Evolutionary conservation across 495 filamentous ascomycete genomes (phyloP).

Genomic region (Pyrenopolyporus hunteri): DNA sequence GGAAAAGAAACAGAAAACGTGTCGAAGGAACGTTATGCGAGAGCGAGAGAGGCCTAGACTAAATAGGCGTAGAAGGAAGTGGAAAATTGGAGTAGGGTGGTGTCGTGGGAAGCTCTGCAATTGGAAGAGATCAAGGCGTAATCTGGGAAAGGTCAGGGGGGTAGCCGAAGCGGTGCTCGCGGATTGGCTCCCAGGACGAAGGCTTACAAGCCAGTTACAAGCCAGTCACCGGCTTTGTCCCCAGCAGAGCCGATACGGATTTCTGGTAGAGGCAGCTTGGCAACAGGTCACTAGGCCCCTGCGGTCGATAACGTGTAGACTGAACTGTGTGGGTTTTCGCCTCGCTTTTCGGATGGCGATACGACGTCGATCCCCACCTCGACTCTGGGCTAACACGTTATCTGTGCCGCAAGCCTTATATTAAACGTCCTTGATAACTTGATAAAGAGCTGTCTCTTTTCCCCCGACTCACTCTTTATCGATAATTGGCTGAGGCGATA

Average conservation of each 20-base stretch:
- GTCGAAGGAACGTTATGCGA: constrained; percentile 16
- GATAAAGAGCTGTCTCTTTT: background rate
- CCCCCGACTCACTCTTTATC: background rate
- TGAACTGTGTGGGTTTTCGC: constrained; percentile 35
- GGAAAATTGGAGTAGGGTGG: constrained; percentile 20
- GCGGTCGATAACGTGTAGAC: constrained; percentile 22
- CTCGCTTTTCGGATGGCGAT: constrained; percentile 33
- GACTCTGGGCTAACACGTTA: constrained; percentile 10
- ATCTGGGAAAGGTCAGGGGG: constrained; percentile 31
- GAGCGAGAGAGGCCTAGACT: constrained; percentile 33
- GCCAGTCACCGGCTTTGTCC: constrained; percentile 5
- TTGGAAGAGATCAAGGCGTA: constrained; percentile 27
- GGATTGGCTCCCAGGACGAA: constrained; percentile 23
- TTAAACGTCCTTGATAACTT: background rate
- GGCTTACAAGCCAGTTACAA: constrained; percentile 1
- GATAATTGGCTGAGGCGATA: background rate
- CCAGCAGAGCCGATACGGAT: background rate
- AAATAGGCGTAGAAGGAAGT: constrained; percentile 38
- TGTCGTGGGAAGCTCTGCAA: constrained; percentile 30
- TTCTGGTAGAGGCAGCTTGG: constrained; percentile 22
- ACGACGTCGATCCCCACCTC: constrained; percentile 21
- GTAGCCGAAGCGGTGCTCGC: constrained; percentile 10
- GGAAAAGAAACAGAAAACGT: constrained; percentile 15
- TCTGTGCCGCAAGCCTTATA: background rate
- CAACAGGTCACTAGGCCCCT: constrained; percentile 25